Evolutionary conservation across 169 alveolate species (phyloP).

Genomic region (Plasmodium chabaudi): DNA sequence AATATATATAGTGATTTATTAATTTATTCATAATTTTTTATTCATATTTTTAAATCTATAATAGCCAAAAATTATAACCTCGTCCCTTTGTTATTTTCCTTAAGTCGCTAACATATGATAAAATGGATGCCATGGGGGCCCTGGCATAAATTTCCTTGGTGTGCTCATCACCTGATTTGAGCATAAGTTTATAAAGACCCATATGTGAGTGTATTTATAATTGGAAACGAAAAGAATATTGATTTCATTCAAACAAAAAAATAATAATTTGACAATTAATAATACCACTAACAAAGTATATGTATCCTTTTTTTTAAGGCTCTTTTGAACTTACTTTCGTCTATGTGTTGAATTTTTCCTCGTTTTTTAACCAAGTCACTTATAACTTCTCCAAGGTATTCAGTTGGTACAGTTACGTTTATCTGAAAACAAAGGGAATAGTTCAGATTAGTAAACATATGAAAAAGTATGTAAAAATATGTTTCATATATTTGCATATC

Average conservation of each 20-base stretch:
- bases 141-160: slow-evolving; percentile 70
- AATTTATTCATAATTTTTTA: background rate
- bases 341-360: slow-evolving; percentile 78
- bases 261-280: background rate
- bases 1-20: background rate
- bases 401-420: slow-evolving; percentile 87
- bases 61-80: slow-evolving; percentile 43
- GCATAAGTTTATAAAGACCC: background rate
- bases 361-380: slow-evolving; percentile 86
- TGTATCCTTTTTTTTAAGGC: background rate
- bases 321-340: slow-evolving; percentile 51
- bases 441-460: background rate
- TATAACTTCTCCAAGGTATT: slow-evolving; percentile 85
- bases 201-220: background rate
- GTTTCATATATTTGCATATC: background rate
- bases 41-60: background rate
- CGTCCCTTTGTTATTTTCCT: slow-evolving; percentile 76
- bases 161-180: slow-evolving; percentile 57
- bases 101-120: slow-evolving; percentile 72
- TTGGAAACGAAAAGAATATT: no score
- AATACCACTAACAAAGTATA: background rate
- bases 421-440: slow-evolving; percentile 29
- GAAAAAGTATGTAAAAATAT: background rate
- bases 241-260: no score
- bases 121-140: slow-evolving; percentile 76